These are phyloP conservation scores for Dictyophora rubrovolvata DNA, from an alignment of 768 basidiomycete species.

Conservation along the genomic window DNA sequence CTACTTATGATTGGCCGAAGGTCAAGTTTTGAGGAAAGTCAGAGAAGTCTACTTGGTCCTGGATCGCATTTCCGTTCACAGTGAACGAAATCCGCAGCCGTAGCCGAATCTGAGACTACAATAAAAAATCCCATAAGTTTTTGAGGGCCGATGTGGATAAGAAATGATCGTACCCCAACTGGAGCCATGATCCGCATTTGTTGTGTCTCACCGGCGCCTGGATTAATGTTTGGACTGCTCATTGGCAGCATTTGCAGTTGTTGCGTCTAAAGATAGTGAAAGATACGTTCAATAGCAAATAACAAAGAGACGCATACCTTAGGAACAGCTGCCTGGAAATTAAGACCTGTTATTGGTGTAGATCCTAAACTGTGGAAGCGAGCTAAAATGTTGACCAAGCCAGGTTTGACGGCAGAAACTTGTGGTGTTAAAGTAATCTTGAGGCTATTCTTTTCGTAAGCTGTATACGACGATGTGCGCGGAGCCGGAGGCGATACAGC, in stretches of 20 bases:
- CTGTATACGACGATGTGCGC: conserved; percentile 63
- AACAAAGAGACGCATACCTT: conserved; percentile 44
- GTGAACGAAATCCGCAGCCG: conserved; percentile 75
- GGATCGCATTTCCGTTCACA: conserved; percentile 56
- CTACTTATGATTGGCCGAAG: not conserved
- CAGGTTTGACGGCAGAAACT: conserved; percentile 69
- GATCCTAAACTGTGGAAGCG: conserved; percentile 65
- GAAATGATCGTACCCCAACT: conserved; percentile 53
- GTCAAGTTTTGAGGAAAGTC: conserved; percentile 60
- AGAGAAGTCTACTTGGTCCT: conserved; percentile 92
- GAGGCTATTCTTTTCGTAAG: conserved; percentile 87
- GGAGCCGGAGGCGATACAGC: conserved; percentile 33
- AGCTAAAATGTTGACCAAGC: conserved; percentile 82
- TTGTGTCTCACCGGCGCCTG: conserved; percentile 82
- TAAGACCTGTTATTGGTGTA: conserved; percentile 49
- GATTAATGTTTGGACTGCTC: conserved; percentile 71
- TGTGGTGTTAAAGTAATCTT: conserved; percentile 87
- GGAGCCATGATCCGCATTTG: conserved; percentile 91
- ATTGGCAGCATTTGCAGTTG: conserved; percentile 97
- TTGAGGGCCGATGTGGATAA: not conserved
- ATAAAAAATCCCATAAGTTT: not conserved
- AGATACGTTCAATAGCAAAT: not conserved
- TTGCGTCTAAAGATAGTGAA: conserved; percentile 58
- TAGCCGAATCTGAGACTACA: conserved; percentile 71
- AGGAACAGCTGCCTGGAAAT: conserved; percentile 96